phyloP scores from a whole-genome alignment of 352 stramenopile species.

The Lagenidium sp. region DNA sequence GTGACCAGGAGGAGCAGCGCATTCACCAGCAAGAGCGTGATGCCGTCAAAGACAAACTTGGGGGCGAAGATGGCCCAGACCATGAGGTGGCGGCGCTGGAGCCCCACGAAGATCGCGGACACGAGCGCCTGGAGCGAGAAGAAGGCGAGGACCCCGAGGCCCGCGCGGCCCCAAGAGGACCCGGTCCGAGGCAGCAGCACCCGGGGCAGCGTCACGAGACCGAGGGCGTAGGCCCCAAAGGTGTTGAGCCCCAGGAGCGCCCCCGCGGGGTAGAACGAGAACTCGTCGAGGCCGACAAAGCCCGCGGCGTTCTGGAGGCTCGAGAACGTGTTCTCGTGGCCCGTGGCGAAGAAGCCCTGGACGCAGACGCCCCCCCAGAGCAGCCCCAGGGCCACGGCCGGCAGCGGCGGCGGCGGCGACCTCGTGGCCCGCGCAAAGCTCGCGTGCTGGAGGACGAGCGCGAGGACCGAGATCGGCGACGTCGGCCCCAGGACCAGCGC shows the following conservation, averaged over 20 bases:
- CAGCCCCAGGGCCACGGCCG: neutral
- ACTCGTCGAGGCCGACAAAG: constrained; percentile 86
- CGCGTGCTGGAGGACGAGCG: constrained; percentile 25
- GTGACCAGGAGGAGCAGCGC: constrained; percentile 1
- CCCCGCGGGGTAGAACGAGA: constrained; percentile 69
- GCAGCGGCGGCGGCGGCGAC: neutral
- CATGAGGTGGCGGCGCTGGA: constrained; percentile 87
- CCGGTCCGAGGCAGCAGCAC: constrained; percentile 1
- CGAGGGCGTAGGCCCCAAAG: constrained; percentile 63
- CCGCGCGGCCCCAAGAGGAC: constrained; percentile 4
- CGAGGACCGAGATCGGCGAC: constrained; percentile 45
- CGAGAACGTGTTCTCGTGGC: constrained; percentile 86
- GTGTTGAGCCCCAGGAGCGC: constrained; percentile 82
- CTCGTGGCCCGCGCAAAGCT: constrained; percentile 30
- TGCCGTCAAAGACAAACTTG: constrained; percentile 85
- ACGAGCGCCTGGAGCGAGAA: constrained; percentile 50
- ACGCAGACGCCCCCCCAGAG: constrained; percentile 44
- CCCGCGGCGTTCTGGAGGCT: constrained; percentile 85
- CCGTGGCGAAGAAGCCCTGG: constrained; percentile 81
- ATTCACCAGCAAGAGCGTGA: constrained; percentile 48
- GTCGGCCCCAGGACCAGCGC: constrained; percentile 58
- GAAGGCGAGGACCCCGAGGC: constrained; percentile 22
- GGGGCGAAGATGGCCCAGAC: constrained; percentile 91
- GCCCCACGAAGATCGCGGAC: constrained; percentile 76
- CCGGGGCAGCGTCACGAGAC: constrained; percentile 27